A percentile compares a stretch with the other conserved stretches of the same genome.
Conservation (phyloP, 2,329 filamentous ascomycete genomes). For the Salinomyces thailandicus region DNA sequence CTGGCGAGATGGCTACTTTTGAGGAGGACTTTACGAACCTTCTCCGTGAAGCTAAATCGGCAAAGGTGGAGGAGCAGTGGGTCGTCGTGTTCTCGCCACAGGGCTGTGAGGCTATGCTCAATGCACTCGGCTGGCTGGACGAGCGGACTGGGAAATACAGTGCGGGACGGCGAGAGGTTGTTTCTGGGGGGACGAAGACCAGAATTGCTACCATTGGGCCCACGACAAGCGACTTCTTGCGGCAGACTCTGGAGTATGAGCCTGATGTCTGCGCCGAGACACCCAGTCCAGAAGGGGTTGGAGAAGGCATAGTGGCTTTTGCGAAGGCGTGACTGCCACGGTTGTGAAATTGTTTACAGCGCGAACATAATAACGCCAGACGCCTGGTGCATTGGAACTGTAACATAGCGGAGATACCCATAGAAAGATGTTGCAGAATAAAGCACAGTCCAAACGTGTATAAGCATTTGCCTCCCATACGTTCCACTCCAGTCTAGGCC, state of each 20-base stretch:
- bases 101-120: constrained; percentile 51
- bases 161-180: constrained; percentile 53
- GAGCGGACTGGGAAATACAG: constrained; percentile 28
- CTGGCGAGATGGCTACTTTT: constrained; percentile 72
- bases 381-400: too few relatives aligned
- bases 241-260: constrained; percentile 52
- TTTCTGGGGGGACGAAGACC: constrained; percentile 83
- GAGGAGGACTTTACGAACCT: constrained; percentile 49
- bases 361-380: too few relatives aligned
- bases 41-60: constrained; percentile 33
- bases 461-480: too few relatives aligned
- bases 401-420: too few relatives aligned
- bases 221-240: constrained; percentile 71
- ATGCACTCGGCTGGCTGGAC: constrained; percentile 40
- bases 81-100: constrained; percentile 61
- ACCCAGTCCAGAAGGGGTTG: constrained; percentile 72
- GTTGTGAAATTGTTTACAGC: background rate
- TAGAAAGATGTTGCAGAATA: too few relatives aligned
- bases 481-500: too few relatives aligned
- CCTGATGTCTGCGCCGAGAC: constrained; percentile 71
- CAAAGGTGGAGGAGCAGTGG: constrained; percentile 46
- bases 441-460: too few relatives aligned
- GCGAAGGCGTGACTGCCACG: background rate
- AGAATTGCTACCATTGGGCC: constrained; percentile 84
- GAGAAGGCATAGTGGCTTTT: constrained; percentile 45